Conservation (phyloP, 768 basidiomycete genomes). For the Sporobolomyces phaffii region DNA sequence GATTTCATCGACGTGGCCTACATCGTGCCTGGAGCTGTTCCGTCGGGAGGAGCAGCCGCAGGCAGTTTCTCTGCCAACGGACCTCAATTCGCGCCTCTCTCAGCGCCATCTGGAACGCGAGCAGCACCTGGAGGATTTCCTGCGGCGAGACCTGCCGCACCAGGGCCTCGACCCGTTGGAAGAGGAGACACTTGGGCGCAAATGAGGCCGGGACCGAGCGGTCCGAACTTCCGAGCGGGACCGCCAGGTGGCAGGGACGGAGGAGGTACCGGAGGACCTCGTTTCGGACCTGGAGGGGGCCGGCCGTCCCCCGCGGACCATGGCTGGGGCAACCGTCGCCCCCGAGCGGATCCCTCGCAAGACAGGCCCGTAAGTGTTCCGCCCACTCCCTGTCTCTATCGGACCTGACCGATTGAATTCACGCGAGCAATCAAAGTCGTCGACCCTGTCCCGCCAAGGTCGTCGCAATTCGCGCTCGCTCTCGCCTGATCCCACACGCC, state of each 20-base stretch:
- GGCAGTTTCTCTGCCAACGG: background rate
- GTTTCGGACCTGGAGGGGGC: background rate
- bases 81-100: background rate
- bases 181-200: constrained; percentile 21
- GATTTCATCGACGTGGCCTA: constrained; percentile 31
- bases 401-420: background rate
- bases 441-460: background rate
- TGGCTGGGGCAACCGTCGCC: constrained; percentile 14
- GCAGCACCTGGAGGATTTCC: background rate
- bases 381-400: background rate
- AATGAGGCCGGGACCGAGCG: background rate
- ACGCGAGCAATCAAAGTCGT: background rate
- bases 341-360: background rate
- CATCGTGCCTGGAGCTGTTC: background rate
- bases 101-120: background rate
- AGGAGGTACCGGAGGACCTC: background rate
- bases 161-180: no score
- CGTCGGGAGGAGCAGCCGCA: background rate
- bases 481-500: background rate
- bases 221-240: no score
- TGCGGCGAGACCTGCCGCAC: background rate
- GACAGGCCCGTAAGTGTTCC: background rate
- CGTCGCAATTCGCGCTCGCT: constrained; percentile 17
- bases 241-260: background rate
- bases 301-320: constrained; percentile 3